Conservation (phyloP, 139 green algal genomes). For the Chlorella vulgaris region DNA sequence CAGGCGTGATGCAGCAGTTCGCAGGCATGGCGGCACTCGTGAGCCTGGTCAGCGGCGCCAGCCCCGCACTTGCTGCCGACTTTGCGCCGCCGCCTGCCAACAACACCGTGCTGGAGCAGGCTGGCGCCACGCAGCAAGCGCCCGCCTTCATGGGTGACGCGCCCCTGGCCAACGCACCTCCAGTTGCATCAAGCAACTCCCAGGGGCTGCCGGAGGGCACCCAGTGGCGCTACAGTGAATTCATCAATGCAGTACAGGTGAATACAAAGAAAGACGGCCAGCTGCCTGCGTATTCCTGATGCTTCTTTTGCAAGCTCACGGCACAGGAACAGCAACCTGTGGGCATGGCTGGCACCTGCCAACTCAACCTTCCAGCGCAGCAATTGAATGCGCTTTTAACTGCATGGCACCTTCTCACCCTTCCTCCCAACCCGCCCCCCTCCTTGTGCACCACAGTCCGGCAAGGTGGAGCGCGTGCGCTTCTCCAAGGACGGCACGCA, state of each 20-base stretch:
- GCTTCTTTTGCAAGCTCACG: too few species aligned
- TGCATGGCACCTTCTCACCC: not conserved
- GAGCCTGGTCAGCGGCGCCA: constrained; percentile 37
- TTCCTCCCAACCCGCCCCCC: not conserved
- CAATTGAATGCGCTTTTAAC: too few species aligned
- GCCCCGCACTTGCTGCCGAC: constrained; percentile 53
- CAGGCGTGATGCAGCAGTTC: constrained; percentile 46
- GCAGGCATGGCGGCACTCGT: constrained; percentile 65
- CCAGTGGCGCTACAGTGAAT: constrained; percentile 98
- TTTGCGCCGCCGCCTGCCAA: constrained; percentile 52
- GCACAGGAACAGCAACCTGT: not conserved
- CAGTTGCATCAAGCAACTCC: constrained; percentile 52
- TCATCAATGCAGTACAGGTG: constrained; percentile 91
- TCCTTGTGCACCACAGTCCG: constrained; percentile 30
- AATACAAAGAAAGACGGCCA: too few species aligned
- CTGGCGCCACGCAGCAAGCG: constrained; percentile 27
- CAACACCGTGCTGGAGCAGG: constrained; percentile 38
- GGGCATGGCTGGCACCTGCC: too few species aligned
- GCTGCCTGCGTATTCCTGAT: too few species aligned
- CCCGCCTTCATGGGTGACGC: constrained; percentile 35
- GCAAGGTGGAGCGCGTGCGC: constrained; percentile 97
- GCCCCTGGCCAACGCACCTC: constrained; percentile 35
- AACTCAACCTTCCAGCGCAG: too few species aligned
- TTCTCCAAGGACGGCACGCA: constrained; percentile 97
- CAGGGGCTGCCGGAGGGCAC: constrained; percentile 90